Base-by-base conservation (phyloP, 768 basidiomycete species). In the Hortiboletus campestris region DNA sequence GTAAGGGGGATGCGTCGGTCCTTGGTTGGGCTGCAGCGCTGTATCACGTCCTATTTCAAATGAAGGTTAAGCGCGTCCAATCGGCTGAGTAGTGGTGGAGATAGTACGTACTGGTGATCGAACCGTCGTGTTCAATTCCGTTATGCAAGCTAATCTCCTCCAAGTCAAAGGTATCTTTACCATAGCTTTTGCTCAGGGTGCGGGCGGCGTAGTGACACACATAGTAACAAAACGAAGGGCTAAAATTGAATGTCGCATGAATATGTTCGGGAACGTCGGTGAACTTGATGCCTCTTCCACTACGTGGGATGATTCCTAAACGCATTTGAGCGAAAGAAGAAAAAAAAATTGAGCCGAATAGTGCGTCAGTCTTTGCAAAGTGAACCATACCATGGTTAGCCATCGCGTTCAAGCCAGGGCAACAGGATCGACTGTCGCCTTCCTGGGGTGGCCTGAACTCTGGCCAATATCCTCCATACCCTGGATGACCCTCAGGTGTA, bases 331-430 rank as follows among this genome's bases (percentile, higher is more conserved):
- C 16, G 29, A 29, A 13, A 16, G n/a, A 12, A 19, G 3, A 17
- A 25, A n/a, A 11, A 11, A 25, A 32, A 53, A 43, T 14, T 36
- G 14, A 44, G 46, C 4, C 8, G 9, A 11, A 44, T 41, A 6
- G 10, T 11, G 8, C 1, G 12, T 28, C 25, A 19, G 34, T 51
- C 42, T 84, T 83, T 2, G 77, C 75, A 65, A 73, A 80, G 49
- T 78, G 78, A n/a, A 40, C 16, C 69, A n/a, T 48, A 88, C 89
- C 89, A 59, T 91, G 89, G 65, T 91, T 91, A 4, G 89, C 87
- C 80, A 92, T 74, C 0, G 86, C 84, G 61, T 91, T 91, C 58
- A 91, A 69, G 13, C 80, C 86, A 6, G 88, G 89, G 59, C 89
- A 91, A 6, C 84, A 81, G 60, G 80, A 80, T 12, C 89, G 76